These are phyloP conservation scores for Basipetospora chlamydospora DNA, from an alignment of 2,329 filamentous ascomycete genomes.

Conservation along the genomic window DNA sequence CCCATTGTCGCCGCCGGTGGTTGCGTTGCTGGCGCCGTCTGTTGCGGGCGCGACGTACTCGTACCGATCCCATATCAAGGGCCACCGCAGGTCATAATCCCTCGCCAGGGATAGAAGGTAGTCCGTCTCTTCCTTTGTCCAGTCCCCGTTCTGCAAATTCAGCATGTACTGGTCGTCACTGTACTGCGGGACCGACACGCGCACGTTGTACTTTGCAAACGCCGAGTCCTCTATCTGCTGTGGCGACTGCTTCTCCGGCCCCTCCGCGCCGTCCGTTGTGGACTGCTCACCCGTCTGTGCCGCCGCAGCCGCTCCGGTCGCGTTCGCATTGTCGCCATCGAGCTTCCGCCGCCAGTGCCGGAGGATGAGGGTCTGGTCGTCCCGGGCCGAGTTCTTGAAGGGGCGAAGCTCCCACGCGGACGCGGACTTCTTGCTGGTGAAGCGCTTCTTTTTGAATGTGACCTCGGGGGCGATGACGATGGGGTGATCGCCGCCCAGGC, in stretches of 20 bases:
- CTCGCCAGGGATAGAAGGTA: slow-evolving; percentile 64
- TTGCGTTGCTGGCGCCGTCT: slow-evolving; percentile 30
- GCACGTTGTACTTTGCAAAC: slow-evolving; percentile 82
- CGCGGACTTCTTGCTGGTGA: slow-evolving; percentile 39
- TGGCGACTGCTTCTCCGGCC: slow-evolving; percentile 7
- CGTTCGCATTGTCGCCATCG: slow-evolving; percentile 23
- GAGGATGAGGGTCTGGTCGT: slow-evolving; percentile 51
- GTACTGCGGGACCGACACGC: slow-evolving; percentile 65
- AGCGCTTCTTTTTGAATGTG: slow-evolving; percentile 40
- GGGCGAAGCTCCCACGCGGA: slow-evolving; percentile 50
- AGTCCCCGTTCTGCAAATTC: slow-evolving; percentile 59
- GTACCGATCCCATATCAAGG: slow-evolving; percentile 85
- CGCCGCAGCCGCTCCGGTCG: slow-evolving; percentile 16
- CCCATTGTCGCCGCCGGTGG: slow-evolving; percentile 28
- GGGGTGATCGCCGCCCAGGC: slow-evolving; percentile 49
- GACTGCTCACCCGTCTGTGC: slow-evolving; percentile 19
- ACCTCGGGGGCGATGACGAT: slow-evolving; percentile 51
- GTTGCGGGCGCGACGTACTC: slow-evolving; percentile 45
- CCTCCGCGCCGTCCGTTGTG: slow-evolving; percentile 6
- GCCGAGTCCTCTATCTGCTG: slow-evolving; percentile 39
- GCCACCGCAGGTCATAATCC: slow-evolving; percentile 80
- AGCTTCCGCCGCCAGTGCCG: slow-evolving; percentile 67
- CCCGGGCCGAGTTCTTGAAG: slow-evolving; percentile 66
- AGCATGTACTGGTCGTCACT: slow-evolving; percentile 75
- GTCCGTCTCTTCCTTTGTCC: slow-evolving; percentile 88